Evolutionary conservation across 1,284 basidiomycete genomes (phyloP), one percentile per base, ranked within the genome.

Genomic region (Somion occarium): DNA sequence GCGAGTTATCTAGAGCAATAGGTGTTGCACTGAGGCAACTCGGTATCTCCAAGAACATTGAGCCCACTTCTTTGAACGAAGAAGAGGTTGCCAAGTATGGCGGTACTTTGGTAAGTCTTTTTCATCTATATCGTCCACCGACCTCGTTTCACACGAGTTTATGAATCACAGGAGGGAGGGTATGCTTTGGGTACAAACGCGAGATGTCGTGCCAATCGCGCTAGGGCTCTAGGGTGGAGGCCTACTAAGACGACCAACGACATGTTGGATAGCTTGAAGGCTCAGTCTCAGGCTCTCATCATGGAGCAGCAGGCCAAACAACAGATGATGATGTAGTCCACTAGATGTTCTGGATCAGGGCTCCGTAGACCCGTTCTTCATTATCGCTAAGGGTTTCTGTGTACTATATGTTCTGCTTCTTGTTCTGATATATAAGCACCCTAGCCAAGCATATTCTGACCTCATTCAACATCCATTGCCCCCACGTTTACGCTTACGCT

Each of bases 181-280:
- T 42, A 57, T 37, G 71, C 64, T 58, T 58, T 62, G 38, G 74
- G 73, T 7, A 61, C 63, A 12, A 76, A 75, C 61, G 69, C 68
- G n/a, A 63, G 73, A 18, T 67, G 61, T 30, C 61, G 64, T 7
- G 69, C 67, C 1, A 67, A 66, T 37, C 63, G 68, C 44, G 65
- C 67, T 20, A 65, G 69, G 47, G 59, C 60, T 15, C 63, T 76
- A 26, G 73, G 73, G 1, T 69, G 68, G 68, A 60, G 55, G 26
- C 61, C 67, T n/a, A 59, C 51, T 22, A 49, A 63, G 27, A 61
- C 56, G 13, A 63, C 52, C 3, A 45, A 52, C 26, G 65, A 68
- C 46, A 59, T 69, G 48, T 52, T 66, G 24, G 59, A 56, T 18
- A 63, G 62, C 45, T 54, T 69, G 26, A 62, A 63, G 45, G 48